A percentile compares a stretch with the other conserved stretches of the same genome.
Evolutionary conservation across 257 asterid genomes (phyloP).

Genomic region (Solanum corneliomulleri): DNA sequence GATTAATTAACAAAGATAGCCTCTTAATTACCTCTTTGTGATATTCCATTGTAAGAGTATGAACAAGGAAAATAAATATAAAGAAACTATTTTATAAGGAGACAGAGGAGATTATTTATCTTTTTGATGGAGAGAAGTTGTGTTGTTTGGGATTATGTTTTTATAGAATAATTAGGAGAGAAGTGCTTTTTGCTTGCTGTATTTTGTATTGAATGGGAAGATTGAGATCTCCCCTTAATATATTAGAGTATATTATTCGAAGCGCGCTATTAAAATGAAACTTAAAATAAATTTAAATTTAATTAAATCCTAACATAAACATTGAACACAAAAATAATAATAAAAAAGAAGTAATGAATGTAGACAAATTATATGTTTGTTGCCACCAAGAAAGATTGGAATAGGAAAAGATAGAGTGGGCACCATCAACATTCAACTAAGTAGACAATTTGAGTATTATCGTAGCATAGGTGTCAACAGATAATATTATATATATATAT

Average conservation of each 20-base stretch:
- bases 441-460: no score
- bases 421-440: not conserved
- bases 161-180: not conserved
- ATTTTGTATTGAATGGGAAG: not conserved
- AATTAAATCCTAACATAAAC: no score
- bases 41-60: not conserved
- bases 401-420: not conserved
- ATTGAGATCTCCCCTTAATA: not conserved
- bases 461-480: accelerated
- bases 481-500: no score
- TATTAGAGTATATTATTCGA: not conserved
- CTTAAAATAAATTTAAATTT: no score
- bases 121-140: not conserved
- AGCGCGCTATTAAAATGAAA: not conserved
- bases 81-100: not conserved
- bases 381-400: not conserved
- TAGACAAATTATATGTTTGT: not conserved
- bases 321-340: no score
- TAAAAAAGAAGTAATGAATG: not conserved
- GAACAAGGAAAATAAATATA: not conserved
- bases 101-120: not conserved
- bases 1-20: not conserved
- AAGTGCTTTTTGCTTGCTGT: not conserved
- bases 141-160: not conserved
- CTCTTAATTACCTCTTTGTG: not conserved